Percentiles rank a stretch among this genome's conserved stretches.
Evolutionary conservation across 192 early-diverging fungal genomes (phyloP).

Genomic region (Backusella morwellensis): DNA sequence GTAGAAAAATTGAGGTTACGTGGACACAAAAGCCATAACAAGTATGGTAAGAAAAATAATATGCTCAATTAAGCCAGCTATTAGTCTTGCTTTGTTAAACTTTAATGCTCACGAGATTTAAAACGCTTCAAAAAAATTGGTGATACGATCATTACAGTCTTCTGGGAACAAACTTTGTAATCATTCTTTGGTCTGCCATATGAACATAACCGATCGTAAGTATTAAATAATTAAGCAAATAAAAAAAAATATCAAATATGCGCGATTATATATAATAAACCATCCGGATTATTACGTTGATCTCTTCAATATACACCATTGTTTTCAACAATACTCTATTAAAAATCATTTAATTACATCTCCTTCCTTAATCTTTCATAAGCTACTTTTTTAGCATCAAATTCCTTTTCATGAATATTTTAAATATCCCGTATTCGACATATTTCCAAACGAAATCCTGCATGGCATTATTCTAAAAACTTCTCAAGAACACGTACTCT

Average conservation of each 20-base stretch:
- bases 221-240: not conserved
- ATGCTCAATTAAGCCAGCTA: not conserved
- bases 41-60: not conserved
- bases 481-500: not conserved
- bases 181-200: not conserved
- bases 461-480: conserved; percentile 1
- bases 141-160: not conserved
- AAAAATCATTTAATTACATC: not conserved
- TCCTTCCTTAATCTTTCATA: not conserved
- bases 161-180: not conserved
- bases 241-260: not conserved
- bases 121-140: not conserved
- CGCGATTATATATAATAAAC: not conserved
- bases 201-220: not conserved
- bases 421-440: not conserved
- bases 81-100: not conserved
- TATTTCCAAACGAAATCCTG: not conserved
- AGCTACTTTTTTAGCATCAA: not conserved
- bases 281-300: not conserved
- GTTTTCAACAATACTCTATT: not conserved
- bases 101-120: not conserved
- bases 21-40: not conserved
- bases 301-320: not conserved
- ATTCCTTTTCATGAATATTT: not conserved
- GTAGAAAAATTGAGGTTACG: not conserved